These are phyloP conservation scores for Monosporozyma solicola DNA, from an alignment of 805 yeast genomes.

Conservation along the genomic window DNA sequence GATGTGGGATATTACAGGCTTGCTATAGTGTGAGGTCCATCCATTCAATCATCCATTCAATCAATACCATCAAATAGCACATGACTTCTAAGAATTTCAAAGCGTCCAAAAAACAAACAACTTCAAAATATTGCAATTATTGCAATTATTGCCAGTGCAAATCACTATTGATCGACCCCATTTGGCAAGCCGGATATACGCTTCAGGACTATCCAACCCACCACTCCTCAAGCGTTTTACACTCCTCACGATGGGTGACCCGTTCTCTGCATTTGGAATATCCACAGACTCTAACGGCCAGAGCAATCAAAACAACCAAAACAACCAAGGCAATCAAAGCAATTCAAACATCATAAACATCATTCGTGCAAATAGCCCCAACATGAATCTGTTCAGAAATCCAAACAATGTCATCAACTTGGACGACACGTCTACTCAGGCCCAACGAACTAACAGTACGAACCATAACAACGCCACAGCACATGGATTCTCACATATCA, in stretches of 20 bases:
- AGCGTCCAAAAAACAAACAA: no score
- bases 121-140: no score
- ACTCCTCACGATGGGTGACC: background rate
- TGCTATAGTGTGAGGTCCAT: no score
- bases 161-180: no score
- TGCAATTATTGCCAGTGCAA: no score
- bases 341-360: conserved; percentile 1
- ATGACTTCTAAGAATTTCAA: no score
- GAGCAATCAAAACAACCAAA: background rate
- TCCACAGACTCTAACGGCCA: background rate
- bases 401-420: conserved; percentile 4
- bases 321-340: background rate
- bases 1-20: no score
- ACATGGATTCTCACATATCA: background rate
- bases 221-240: no score
- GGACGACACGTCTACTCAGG: background rate
- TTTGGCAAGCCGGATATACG: no score
- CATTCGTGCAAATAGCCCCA: background rate
- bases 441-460: background rate
- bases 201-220: no score
- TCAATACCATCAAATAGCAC: no score
- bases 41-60: no score
- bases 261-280: conserved; percentile 6
- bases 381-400: conserved; percentile 6
- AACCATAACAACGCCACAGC: background rate